Evolutionary conservation across 2,329 filamentous ascomycete genomes (phyloP).

Genomic region (Golovinomyces cichoracearum): DNA sequence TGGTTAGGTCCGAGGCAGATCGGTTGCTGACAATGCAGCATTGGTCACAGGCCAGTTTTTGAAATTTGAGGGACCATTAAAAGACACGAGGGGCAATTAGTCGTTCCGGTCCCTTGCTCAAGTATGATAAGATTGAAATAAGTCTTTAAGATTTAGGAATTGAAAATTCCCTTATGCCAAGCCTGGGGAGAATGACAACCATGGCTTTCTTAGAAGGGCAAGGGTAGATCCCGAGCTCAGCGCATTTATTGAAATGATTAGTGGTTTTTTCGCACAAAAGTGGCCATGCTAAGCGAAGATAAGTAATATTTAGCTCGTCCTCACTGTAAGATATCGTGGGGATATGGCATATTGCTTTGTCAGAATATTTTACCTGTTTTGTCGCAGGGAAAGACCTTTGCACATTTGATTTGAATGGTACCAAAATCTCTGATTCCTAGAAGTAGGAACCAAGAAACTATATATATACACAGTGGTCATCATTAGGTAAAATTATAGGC

Average conservation of each 20-base stretch:
- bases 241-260: not conserved
- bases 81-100: not conserved
- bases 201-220: not conserved
- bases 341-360: too few species aligned
- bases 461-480: too few species aligned
- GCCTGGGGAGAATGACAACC: not conserved
- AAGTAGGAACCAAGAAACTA: too few species aligned
- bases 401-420: too few species aligned
- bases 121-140: not conserved
- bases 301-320: not conserved
- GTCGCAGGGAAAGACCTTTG: too few species aligned
- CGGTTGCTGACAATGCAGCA: not conserved
- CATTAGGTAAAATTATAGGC: too few species aligned
- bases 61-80: not conserved
- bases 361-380: too few species aligned
- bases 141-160: not conserved
- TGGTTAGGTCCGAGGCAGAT: not conserved
- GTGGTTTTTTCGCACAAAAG: not conserved
- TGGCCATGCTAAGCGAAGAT: not conserved
- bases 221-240: not conserved
- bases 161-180: not conserved
- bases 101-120: not conserved
- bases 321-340: not conserved
- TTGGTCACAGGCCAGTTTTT: not conserved
- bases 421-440: too few species aligned